Percentiles rank a stretch among this genome's conserved stretches.
Conservation (phyloP, 441 rosid species). For the Hura crepitans region DNA sequence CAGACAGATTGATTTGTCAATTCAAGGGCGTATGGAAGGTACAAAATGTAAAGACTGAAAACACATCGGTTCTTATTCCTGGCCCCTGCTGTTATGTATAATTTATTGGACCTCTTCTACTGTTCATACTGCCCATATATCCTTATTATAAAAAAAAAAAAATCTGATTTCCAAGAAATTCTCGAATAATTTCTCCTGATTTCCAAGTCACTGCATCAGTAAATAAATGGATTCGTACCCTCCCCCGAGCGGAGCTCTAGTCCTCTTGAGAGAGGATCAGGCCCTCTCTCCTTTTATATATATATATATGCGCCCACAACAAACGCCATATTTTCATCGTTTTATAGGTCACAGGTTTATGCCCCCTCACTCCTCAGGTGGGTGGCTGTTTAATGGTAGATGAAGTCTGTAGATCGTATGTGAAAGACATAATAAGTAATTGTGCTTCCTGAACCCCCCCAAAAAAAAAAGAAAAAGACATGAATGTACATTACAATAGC, state of each 20-base stretch:
- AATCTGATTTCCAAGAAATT: conserved; percentile 1
- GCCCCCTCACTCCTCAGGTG: neutral
- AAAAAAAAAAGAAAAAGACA: too few species aligned
- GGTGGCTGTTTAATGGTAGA: neutral
- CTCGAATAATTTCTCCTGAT: neutral
- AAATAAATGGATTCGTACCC: too few species aligned
- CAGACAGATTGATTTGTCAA: neutral
- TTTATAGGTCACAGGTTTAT: neutral
- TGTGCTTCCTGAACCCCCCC: too few species aligned
- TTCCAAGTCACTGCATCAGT: neutral
- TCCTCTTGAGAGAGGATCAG: too few species aligned
- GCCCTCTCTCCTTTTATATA: neutral
- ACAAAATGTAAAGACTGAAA: too few species aligned
- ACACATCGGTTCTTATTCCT: neutral
- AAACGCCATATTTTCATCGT: neutral
- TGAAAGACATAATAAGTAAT: too few species aligned
- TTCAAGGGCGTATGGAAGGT: neutral
- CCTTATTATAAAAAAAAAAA: neutral
- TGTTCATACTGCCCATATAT: neutral
- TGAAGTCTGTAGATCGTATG: too few species aligned
- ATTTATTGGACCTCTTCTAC: neutral
- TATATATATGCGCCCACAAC: too few species aligned
- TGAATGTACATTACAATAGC: neutral
- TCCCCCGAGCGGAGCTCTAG: too few species aligned
- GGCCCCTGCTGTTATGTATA: neutral